Evolutionary conservation across 768 basidiomycete genomes (phyloP).

Genomic region (Pisolithus albus): DNA sequence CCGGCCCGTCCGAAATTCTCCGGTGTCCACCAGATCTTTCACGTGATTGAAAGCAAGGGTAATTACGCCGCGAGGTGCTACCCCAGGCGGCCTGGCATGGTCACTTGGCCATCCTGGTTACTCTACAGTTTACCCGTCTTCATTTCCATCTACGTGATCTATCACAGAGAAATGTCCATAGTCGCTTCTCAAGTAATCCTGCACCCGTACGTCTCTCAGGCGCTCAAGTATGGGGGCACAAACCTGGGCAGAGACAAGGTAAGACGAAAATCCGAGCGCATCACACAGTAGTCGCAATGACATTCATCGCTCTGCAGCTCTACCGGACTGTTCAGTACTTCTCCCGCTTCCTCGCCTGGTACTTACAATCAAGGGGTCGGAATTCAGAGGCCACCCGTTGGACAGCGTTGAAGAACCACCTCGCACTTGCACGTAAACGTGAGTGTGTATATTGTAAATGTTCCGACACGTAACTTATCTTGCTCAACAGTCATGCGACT

Average conservation of each 20-base stretch:
- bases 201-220: conserved; percentile 72
- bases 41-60: conserved; percentile 24
- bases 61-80: not conserved
- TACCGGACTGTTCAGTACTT: conserved; percentile 92
- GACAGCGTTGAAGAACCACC: conserved; percentile 78
- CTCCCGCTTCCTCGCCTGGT: conserved; percentile 84
- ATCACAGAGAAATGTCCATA: conserved; percentile 21
- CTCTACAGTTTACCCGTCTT: conserved; percentile 10
- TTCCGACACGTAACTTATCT: conserved; percentile 2
- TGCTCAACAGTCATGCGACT: conserved; percentile 70
- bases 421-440: conserved; percentile 86
- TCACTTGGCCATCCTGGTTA: not conserved
- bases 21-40: not conserved
- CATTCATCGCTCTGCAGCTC: conserved; percentile 39
- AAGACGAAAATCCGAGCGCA: conserved; percentile 3
- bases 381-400: conserved; percentile 69
- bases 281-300: not conserved
- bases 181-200: conserved; percentile 74
- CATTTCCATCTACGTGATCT: conserved; percentile 3
- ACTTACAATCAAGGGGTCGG: conserved; percentile 59
- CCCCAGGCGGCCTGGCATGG: not conserved
- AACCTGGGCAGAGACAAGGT: conserved; percentile 92
- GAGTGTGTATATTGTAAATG: conserved; percentile 1
- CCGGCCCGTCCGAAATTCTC: not conserved
- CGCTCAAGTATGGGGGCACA: conserved; percentile 70